These are phyloP conservation scores for Claviceps africana DNA, from an alignment of 2,329 filamentous ascomycete genomes.

Conservation along the genomic window DNA sequence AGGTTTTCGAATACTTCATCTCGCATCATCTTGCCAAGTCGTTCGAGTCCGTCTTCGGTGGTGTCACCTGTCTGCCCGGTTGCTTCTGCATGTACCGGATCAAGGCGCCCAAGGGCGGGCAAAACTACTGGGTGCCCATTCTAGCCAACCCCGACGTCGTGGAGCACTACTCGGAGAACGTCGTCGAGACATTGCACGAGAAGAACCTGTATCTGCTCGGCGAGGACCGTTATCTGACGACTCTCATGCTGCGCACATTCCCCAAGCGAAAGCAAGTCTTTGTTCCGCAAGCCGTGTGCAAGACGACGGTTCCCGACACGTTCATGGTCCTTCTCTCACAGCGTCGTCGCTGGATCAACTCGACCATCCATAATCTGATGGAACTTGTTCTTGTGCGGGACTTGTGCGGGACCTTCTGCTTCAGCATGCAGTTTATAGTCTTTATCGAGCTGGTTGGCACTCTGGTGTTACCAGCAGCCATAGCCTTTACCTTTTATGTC, in stretches of 20 bases:
- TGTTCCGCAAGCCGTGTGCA: constrained; percentile 95
- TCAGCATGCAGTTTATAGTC: constrained; percentile 98
- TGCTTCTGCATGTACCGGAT: constrained; percentile 99
- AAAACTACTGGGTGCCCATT: constrained; percentile 99
- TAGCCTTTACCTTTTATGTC: constrained; percentile 93
- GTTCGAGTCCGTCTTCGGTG: constrained; percentile 96
- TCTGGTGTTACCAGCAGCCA: constrained; percentile 85
- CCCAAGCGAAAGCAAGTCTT: constrained; percentile 98
- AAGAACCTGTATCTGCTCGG: constrained; percentile 87
- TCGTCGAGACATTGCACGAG: constrained; percentile 95
- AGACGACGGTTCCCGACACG: constrained; percentile 86
- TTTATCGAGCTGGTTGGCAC: constrained; percentile 93
- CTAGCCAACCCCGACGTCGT: constrained; percentile 96
- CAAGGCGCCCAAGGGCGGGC: constrained; percentile 93
- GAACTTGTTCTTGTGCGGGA: constrained; percentile 90
- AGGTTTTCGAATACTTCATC: constrained; percentile 99
- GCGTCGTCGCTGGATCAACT: constrained; percentile 97
- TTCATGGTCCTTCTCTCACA: constrained; percentile 91
- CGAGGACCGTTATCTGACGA: constrained; percentile 90
- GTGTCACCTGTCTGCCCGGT: constrained; percentile 94
- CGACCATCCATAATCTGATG: constrained; percentile 96
- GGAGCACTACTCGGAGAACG: constrained; percentile 98
- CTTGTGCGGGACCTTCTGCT: constrained; percentile 96
- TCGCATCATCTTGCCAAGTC: constrained; percentile 94
- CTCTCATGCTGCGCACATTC: constrained; percentile 96